Evolutionary conservation across 208 protist species (phyloP).

Genomic region (Novymonas esmeraldas): DNA sequence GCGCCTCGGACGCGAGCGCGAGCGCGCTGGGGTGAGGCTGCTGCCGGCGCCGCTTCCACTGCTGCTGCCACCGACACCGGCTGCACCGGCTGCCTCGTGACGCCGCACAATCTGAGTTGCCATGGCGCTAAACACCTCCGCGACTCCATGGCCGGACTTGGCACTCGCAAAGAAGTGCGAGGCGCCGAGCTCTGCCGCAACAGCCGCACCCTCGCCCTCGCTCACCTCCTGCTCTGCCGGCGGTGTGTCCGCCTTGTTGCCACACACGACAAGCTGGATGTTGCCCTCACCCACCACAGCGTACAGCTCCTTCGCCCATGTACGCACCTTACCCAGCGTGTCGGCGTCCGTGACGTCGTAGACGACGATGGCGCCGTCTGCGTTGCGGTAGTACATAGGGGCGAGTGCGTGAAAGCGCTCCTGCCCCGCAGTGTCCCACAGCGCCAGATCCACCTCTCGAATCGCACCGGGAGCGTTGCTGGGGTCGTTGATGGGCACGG

Average conservation of each 20-base stretch:
- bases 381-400: constrained; percentile 89
- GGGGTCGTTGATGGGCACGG: constrained; percentile 48
- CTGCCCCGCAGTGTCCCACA: constrained; percentile 97
- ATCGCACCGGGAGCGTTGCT: constrained; percentile 13
- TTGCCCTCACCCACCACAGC: constrained; percentile 86
- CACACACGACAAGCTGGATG: constrained; percentile 92
- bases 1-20: constrained; percentile 32
- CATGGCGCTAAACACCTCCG: constrained; percentile 70
- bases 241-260: constrained; percentile 93
- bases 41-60: neutral
- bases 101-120: constrained; percentile 45
- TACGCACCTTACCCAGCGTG: constrained; percentile 93
- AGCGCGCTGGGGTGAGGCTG: constrained; percentile 1
- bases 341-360: constrained; percentile 96
- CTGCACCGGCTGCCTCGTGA: constrained; percentile 6
- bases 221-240: constrained; percentile 76
- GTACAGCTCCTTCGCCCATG: constrained; percentile 95
- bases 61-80: constrained; percentile 1
- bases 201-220: constrained; percentile 58
- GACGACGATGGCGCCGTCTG: constrained; percentile 91
- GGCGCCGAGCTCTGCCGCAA: constrained; percentile 64
- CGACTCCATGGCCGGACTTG: constrained; percentile 68
- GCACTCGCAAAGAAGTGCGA: constrained; percentile 74
- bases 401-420: constrained; percentile 95
- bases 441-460: constrained; percentile 93